These are phyloP conservation scores for Lagenidium sp. DNA, from an alignment of 352 stramenopile species.

Conservation along the genomic window DNA sequence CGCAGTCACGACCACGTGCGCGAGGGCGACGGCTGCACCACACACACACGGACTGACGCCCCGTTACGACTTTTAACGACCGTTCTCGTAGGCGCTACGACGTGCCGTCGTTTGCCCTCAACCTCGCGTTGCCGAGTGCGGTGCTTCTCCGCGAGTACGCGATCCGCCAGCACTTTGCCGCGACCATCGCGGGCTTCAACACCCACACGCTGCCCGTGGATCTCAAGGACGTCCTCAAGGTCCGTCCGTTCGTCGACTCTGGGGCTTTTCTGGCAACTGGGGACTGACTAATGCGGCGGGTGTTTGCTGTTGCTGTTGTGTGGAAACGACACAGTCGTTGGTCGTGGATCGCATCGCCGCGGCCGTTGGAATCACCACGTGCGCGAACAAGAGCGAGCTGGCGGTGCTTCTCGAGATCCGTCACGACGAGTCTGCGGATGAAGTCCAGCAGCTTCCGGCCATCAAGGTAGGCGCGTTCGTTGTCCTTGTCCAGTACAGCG, in stretches of 20 bases:
- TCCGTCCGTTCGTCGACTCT: slow-evolving; percentile 4
- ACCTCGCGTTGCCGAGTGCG: slow-evolving; percentile 73
- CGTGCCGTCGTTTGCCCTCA: slow-evolving; percentile 59
- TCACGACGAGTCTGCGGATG: slow-evolving; percentile 55
- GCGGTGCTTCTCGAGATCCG: slow-evolving; percentile 55
- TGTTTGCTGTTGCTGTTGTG: not conserved
- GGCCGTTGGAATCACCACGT: slow-evolving; percentile 38
- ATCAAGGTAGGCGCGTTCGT: slow-evolving; percentile 37
- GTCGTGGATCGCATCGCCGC: slow-evolving; percentile 31
- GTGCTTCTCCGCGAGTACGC: slow-evolving; percentile 73
- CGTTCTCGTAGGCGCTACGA: slow-evolving; percentile 49
- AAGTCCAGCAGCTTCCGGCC: slow-evolving; percentile 67
- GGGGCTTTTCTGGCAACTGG: not conserved
- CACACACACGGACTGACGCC: no score
- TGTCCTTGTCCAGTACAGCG: no score
- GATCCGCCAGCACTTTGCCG: slow-evolving; percentile 48
- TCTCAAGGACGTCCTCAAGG: slow-evolving; percentile 77
- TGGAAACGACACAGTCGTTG: slow-evolving; percentile 18
- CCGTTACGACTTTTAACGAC: no score
- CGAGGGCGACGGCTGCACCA: no score
- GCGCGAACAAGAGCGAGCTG: slow-evolving; percentile 51
- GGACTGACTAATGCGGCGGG: not conserved
- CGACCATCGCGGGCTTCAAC: slow-evolving; percentile 21
- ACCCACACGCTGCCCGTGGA: slow-evolving; percentile 30
- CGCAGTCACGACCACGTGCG: no score